A percentile compares a stretch with the other conserved stretches of the same genome.
Evolutionary conservation across 1,284 basidiomycete genomes (phyloP).

Genomic region (Xanthoconium separans): DNA sequence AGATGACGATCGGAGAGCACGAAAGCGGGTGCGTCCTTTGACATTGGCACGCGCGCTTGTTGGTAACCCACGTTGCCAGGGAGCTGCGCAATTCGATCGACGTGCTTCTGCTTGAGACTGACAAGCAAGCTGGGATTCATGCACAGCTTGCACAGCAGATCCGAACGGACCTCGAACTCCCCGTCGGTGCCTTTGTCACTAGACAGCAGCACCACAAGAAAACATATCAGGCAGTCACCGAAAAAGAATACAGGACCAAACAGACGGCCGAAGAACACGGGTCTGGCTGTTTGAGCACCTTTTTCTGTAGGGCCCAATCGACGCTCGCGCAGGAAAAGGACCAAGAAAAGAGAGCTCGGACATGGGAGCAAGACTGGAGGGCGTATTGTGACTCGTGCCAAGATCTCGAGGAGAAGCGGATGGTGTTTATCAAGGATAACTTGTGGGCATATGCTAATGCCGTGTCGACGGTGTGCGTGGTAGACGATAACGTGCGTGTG

Average conservation of each 20-base stretch:
- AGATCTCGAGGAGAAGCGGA: constrained; percentile 92
- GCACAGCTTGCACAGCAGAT: constrained; percentile 72
- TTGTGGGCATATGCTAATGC: constrained; percentile 97
- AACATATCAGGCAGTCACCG: constrained; percentile 69
- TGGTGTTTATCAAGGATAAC: constrained; percentile 93
- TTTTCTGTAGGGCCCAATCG: constrained; percentile 92
- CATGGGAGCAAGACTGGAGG: constrained; percentile 97
- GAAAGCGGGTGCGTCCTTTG: constrained; percentile 77
- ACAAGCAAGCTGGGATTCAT: constrained; percentile 75
- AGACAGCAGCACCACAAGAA: constrained; percentile 79
- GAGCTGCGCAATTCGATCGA: constrained; percentile 80
- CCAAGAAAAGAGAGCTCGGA: constrained; percentile 90
- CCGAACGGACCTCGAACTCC: constrained; percentile 75
- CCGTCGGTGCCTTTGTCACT: constrained; percentile 59
- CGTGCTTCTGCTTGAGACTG: constrained; percentile 79
- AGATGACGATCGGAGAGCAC: constrained; percentile 75
- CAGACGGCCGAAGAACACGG: constrained; percentile 93
- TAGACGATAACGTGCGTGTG: constrained; percentile 86
- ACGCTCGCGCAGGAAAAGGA: constrained; percentile 94
- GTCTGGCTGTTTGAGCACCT: constrained; percentile 91
- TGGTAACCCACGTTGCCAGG: constrained; percentile 38
- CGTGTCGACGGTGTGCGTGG: constrained; percentile 92
- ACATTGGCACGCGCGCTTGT: not conserved
- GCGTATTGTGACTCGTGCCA: constrained; percentile 91
- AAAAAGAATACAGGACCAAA: constrained; percentile 87